Percentiles rank a stretch among this genome's conserved stretches.
phyloP scores from a whole-genome alignment of 2,329 filamentous ascomycete species.

The Clarireedia sp. region DNA sequence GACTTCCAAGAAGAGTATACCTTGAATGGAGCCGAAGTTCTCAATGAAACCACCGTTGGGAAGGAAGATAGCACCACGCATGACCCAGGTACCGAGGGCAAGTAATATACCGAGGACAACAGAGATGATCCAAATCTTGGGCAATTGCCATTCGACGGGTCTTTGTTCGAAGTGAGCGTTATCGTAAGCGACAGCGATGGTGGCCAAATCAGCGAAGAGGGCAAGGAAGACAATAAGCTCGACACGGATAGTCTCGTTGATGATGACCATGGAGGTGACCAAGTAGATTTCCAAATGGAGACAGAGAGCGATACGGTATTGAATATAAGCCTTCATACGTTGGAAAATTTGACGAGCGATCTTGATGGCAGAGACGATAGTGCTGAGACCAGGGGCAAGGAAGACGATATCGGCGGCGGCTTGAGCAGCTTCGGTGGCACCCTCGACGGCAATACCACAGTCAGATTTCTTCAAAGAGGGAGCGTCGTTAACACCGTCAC shows the following conservation, averaged over 20 bases:
- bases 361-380: constrained; percentile 88
- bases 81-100: constrained; percentile 63
- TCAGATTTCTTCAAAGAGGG: constrained; percentile 90
- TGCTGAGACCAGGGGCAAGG: constrained; percentile 81
- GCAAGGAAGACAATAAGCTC: constrained; percentile 74
- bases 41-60: constrained; percentile 64
- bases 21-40: constrained; percentile 67
- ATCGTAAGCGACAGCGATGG: constrained; percentile 71
- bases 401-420: constrained; percentile 92
- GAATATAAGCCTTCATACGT: constrained; percentile 93
- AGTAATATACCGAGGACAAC: constrained; percentile 61
- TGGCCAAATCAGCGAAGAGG: constrained; percentile 71
- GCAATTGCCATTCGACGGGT: constrained; percentile 72
- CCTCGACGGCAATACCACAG: constrained; percentile 90
- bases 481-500: constrained; percentile 92
- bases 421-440: constrained; percentile 81
- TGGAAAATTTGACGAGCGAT: constrained; percentile 94
- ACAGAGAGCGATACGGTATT: constrained; percentile 89
- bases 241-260: constrained; percentile 66
- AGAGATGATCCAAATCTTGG: constrained; percentile 74
- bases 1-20: constrained; percentile 67
- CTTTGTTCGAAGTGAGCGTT: constrained; percentile 69
- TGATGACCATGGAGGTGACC: constrained; percentile 69
- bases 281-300: constrained; percentile 82
- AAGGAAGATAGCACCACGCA: constrained; percentile 63